These are phyloP conservation scores for Onygenales sp. DNA, from an alignment of 2,329 filamentous ascomycete species.

Conservation along the genomic window DNA sequence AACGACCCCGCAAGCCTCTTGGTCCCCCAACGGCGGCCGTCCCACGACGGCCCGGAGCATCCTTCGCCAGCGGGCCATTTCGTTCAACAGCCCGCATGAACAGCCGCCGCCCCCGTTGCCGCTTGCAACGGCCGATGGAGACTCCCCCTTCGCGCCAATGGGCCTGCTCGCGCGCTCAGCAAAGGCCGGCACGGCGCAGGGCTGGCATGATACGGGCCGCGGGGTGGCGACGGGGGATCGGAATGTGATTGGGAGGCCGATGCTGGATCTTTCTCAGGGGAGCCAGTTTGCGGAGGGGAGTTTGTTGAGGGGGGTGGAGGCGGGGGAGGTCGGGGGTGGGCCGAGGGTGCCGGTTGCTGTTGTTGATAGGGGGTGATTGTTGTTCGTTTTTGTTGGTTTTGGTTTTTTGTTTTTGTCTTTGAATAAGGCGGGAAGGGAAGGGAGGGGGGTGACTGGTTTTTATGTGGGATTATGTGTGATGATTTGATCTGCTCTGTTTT, in stretches of 20 bases:
- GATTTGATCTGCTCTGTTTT: too few relatives aligned
- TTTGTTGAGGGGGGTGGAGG: slow-evolving; percentile 29
- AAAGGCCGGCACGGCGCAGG: slow-evolving; percentile 12
- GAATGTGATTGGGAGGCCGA: slow-evolving; percentile 26
- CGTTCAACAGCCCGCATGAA: not conserved
- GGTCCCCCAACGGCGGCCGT: not conserved
- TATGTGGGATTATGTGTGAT: too few relatives aligned
- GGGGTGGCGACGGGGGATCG: slow-evolving; percentile 33
- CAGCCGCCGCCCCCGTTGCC: slow-evolving; percentile 5
- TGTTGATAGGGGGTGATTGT: slow-evolving; percentile 5
- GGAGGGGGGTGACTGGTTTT: too few relatives aligned
- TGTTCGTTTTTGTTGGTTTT: too few relatives aligned
- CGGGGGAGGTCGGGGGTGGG: slow-evolving; percentile 6
- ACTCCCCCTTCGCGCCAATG: slow-evolving; percentile 24
- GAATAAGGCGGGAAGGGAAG: too few relatives aligned
- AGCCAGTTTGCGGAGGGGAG: slow-evolving; percentile 38
- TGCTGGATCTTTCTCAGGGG: slow-evolving; percentile 33
- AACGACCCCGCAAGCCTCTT: not conserved
- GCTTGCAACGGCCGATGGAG: slow-evolving; percentile 6
- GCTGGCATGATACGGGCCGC: slow-evolving; percentile 21
- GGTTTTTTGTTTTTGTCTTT: too few relatives aligned
- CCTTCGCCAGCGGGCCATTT: not conserved
- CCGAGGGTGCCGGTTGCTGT: not conserved
- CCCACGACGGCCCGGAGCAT: not conserved
- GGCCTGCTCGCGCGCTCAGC: slow-evolving; percentile 26